Conservation (phyloP, 371 early-diverging fungal genomes). For the Catenaria anguillulae region DNA sequence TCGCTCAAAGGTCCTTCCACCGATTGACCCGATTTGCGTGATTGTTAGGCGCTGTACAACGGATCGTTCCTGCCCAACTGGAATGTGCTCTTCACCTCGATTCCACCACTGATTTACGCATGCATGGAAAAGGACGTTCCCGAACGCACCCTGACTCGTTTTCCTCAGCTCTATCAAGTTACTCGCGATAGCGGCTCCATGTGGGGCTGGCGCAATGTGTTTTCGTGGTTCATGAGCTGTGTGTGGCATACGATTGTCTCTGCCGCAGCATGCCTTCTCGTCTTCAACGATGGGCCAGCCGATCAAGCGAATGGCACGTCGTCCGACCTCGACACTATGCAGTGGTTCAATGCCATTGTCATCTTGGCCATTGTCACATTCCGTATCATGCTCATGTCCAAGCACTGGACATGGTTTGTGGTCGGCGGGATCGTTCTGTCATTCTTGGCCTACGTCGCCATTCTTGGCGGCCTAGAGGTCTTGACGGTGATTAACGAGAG, state of each 20-base stretch:
- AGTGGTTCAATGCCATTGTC: slow-evolving; percentile 19
- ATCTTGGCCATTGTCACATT: slow-evolving; percentile 22
- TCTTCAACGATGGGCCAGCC: not conserved
- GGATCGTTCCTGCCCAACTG: slow-evolving; percentile 27
- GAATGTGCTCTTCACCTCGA: slow-evolving; percentile 29
- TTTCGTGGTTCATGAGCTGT: slow-evolving; percentile 15
- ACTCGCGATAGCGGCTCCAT: not conserved
- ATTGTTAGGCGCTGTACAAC: slow-evolving; percentile 22
- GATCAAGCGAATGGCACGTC: slow-evolving; percentile 1
- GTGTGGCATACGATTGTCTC: slow-evolving; percentile 10
- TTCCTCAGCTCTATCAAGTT: slow-evolving; percentile 15
- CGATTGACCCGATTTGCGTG: no score
- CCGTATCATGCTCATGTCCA: slow-evolving; percentile 14
- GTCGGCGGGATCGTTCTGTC: slow-evolving; percentile 14
- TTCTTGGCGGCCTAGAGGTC: not conserved
- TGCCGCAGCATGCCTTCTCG: not conserved
- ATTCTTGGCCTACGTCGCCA: slow-evolving; percentile 11
- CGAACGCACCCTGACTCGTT: slow-evolving; percentile 12
- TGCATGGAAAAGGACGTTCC: slow-evolving; percentile 23
- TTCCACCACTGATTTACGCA: slow-evolving; percentile 28
- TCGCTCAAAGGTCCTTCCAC: no score
- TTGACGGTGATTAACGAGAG: slow-evolving; percentile 12
- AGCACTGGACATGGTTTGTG: slow-evolving; percentile 18
- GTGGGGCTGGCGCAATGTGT: slow-evolving; percentile 8
- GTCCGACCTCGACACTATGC: slow-evolving; percentile 24